Evolutionary conservation across 2,329 filamentous ascomycete species (phyloP).

Genomic region (Scedosporium minutisporum): DNA sequence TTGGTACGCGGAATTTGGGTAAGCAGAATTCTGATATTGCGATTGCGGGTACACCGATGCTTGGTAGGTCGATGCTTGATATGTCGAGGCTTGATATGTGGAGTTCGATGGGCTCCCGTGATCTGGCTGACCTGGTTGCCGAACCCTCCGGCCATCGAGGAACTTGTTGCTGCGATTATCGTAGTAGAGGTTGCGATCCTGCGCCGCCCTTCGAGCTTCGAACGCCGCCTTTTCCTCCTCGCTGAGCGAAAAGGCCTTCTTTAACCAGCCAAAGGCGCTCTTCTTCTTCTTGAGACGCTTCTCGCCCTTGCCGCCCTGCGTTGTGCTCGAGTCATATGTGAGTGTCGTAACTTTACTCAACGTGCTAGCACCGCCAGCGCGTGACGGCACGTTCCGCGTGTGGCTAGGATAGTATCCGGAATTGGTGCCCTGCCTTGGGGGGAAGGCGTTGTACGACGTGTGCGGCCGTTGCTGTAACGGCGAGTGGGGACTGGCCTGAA

Average conservation of each 20-base stretch:
- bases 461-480: constrained; percentile 51
- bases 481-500: constrained; percentile 53
- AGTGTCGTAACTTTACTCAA: constrained; percentile 44
- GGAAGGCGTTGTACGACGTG: constrained; percentile 30
- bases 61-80: background rate
- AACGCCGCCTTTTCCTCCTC: constrained; percentile 53
- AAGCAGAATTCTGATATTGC: background rate
- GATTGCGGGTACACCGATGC: background rate
- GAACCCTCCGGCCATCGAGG: constrained; percentile 44
- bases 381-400: constrained; percentile 40
- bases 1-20: background rate
- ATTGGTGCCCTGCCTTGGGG: constrained; percentile 7
- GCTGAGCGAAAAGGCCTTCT: constrained; percentile 56
- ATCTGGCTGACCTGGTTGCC: constrained; percentile 12
- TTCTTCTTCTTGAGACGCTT: constrained; percentile 54
- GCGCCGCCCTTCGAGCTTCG: constrained; percentile 42
- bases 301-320: constrained; percentile 19
- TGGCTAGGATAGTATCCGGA: constrained; percentile 27
- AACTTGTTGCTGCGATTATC: constrained; percentile 41
- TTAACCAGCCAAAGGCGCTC: constrained; percentile 58
- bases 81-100: background rate
- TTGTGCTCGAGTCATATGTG: constrained; percentile 27
- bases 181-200: constrained; percentile 37
- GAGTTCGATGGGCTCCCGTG: background rate
- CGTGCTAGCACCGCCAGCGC: constrained; percentile 45